Base-by-base conservation (phyloP, 2,329 filamentous ascomycete species). In the Myriosclerotinia duriaeana region DNA sequence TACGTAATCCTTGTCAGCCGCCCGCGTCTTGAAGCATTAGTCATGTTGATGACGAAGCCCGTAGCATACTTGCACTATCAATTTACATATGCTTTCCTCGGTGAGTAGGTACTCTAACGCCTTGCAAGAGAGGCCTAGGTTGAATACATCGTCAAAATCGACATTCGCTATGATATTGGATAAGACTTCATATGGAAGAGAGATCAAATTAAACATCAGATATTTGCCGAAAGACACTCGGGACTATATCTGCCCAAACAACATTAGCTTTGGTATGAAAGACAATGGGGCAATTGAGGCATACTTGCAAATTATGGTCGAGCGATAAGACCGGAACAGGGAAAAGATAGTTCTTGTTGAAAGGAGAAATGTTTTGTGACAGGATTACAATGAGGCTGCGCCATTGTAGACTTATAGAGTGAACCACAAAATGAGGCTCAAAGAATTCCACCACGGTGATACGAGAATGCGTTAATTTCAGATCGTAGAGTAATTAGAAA, bases 171-270 rank as follows among this genome's bases (percentile, higher is more conserved):
- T 68, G 38, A 77, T 72, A 62, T 72, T 71, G 53, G 72, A 67
- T 40, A 74, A 65, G 7, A 76, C 70, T 68, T 77, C 75, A 68
- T 76, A 76, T 12, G 75, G 75, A 53, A 76, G 55, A 64, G 65
- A 67, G 38, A 68, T 55, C 67, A 76, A 68, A 46, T 68, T 62
- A 53, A 71, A 70, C 74, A 75, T 75, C 52, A 69, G 67, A 67
- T 63, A 50, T 64, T 65, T 52, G 50, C 22, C 26, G 14, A n/a
- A 22, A 22, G 48, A 7, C 3, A 26, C 30, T 9, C 20, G 22
- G 38, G 11, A 46, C 14, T 22, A n/a, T 30, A 17, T 15, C 64
- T 61, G 22, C 11, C 11, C 8, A 26, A 26, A 34, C 4, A 17
- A 48, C 22, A 40, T 64, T 58, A 64, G 53, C 30, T 34, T 56